Conservation (phyloP, 2,329 filamentous ascomycete genomes). For the Trichothecium sympodiale region DNA sequence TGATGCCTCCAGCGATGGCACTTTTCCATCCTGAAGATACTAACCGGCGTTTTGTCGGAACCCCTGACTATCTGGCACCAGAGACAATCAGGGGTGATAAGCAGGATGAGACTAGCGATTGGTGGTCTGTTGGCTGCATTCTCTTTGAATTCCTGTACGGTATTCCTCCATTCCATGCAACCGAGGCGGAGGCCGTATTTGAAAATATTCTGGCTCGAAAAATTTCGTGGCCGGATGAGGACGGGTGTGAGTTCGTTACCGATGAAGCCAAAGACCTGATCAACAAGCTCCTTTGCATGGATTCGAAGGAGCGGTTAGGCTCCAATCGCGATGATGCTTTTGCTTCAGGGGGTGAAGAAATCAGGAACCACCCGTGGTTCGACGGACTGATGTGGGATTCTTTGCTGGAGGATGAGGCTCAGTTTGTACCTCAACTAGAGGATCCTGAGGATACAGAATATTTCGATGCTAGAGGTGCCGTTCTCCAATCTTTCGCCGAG, state of each 20-base stretch:
- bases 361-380: constrained; percentile 85
- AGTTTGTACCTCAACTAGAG: constrained; percentile 85
- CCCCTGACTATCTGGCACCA: constrained; percentile 90
- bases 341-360: constrained; percentile 77
- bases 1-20: constrained; percentile 87
- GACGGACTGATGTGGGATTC: constrained; percentile 78
- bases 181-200: constrained; percentile 85
- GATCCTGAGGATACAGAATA: constrained; percentile 98
- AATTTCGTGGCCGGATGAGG: constrained; percentile 85
- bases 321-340: constrained; percentile 78
- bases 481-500: constrained; percentile 82
- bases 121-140: constrained; percentile 99
- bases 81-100: constrained; percentile 93
- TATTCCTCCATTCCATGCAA: constrained; percentile 84
- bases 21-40: constrained; percentile 93
- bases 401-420: constrained; percentile 85
- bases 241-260: constrained; percentile 63
- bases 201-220: constrained; percentile 86
- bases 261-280: constrained; percentile 88
- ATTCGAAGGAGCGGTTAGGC: constrained; percentile 73
- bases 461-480: constrained; percentile 86
- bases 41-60: constrained; percentile 87
- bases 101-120: constrained; percentile 97
- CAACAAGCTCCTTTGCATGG: constrained; percentile 77
- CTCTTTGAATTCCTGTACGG: constrained; percentile 94